Conservation (phyloP, 208 protist genomes). For the Acanthamoeba castellanii region DNA sequence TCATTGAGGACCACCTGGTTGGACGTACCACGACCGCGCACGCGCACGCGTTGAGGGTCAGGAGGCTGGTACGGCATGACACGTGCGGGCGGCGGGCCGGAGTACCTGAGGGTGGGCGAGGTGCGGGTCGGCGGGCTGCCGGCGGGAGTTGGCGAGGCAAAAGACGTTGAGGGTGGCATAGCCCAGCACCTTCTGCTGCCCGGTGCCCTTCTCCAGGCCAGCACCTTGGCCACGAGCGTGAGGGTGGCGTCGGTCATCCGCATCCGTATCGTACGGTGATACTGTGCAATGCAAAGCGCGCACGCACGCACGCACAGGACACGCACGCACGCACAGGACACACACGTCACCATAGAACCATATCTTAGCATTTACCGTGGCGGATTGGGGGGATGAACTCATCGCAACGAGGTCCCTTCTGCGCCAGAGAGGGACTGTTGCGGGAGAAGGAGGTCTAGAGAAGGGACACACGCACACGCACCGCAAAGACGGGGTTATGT, state of each 20-base stretch:
- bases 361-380: too few species aligned
- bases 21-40: not conserved
- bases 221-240: constrained; percentile 1
- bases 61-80: too few species aligned
- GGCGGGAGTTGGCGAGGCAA: not conserved
- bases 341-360: not conserved
- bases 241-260: constrained; percentile 1
- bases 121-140: not conserved
- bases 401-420: too few species aligned
- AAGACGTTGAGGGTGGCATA: constrained; percentile 2
- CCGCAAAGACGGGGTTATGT: not conserved
- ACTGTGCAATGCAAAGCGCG: not conserved
- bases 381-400: too few species aligned
- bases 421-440: too few species aligned
- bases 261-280: not conserved
- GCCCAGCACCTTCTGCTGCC: constrained; percentile 26
- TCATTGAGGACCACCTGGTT: not conserved
- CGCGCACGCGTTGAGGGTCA: not conserved
- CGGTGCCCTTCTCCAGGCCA: not conserved
- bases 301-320: too few species aligned
- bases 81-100: not conserved
- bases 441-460: not conserved
- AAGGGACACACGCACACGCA: not conserved
- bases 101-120: not conserved
- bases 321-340: not conserved